Evolutionary conservation across 2,329 filamentous ascomycete genomes (phyloP), one percentile per base, ranked within the genome.

Genomic region (Ophiostoma triangulosporum): DNA sequence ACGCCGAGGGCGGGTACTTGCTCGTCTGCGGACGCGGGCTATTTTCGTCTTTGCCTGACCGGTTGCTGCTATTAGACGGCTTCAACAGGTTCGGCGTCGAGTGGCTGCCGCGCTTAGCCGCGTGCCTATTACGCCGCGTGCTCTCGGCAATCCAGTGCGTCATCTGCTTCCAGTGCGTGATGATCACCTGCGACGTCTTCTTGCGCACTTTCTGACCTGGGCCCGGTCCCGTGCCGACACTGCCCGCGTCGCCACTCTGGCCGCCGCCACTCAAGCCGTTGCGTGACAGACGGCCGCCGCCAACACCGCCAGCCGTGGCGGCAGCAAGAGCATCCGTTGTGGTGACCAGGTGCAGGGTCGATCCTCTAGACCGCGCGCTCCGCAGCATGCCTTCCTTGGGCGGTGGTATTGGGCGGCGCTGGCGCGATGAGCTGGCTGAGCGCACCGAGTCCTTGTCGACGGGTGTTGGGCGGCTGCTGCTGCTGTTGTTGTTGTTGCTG

Each of bases 271-370:
- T 36, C 6, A n/a, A 22, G 4, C 20, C 31, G 48, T 20, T 31
- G 3, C 14, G 22, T 22, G 22, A 38, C 32, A 26, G 9, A 2
- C 20, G 17, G 22, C 51, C 36, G 14, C 15, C 45, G 9, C n/a
- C 43, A 56, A 57, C 68, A 60, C 40, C 51, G 2, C 56, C 40
- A n/a, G 22, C 57, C 61, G 27, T 60, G 58, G 52, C 64, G 66
- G n/a, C 66, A 59, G 20, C 66, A 67, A 79, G 58, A 1, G 70
- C 72, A 17, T 79, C 76, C 6, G 73, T 73, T 0, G 80, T 81
- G 9, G 86, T 85, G 36, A 94, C 88, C 4, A 94, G 78, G 64
- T 95, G 88, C 31, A 96, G 76, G 58, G 88, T 93, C 60, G 89
- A 95, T 43, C 87, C 86, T 56, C 88, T 76, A 59, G 86, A 86